phyloP scores from a whole-genome alignment of 768 basidiomycete genomes.

The Collybia mongolica region DNA sequence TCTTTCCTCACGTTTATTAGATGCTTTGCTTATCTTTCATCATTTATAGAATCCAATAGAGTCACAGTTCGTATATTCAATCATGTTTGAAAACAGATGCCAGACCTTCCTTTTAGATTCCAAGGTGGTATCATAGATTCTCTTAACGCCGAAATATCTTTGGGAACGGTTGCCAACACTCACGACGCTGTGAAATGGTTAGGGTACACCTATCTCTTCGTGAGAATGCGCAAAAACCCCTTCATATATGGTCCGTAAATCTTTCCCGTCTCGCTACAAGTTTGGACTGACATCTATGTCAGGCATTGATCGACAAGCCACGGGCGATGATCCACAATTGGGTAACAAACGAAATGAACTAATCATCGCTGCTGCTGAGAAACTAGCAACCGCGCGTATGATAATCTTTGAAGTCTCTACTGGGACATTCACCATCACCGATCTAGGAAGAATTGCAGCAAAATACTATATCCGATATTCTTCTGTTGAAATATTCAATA shows the following conservation, averaged over 20 bases:
- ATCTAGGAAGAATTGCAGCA: constrained; percentile 93
- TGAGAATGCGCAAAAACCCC: constrained; percentile 92
- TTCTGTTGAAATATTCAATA: constrained; percentile 86
- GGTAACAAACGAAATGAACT: constrained; percentile 68
- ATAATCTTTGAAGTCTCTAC: constrained; percentile 65
- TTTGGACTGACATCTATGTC: constrained; percentile 8
- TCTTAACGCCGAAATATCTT: constrained; percentile 91
- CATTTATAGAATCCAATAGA: constrained; percentile 83
- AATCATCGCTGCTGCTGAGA: constrained; percentile 61
- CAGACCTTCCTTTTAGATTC: constrained; percentile 48
- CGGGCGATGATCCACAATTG: constrained; percentile 71
- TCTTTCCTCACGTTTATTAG: constrained; percentile 10
- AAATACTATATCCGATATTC: constrained; percentile 91
- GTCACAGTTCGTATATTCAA: constrained; percentile 64
- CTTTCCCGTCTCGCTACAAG: background rate
- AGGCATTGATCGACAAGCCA: constrained; percentile 76
- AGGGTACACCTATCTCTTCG: constrained; percentile 95
- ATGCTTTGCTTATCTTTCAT: background rate
- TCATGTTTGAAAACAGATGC: constrained; percentile 1
- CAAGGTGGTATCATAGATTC: constrained; percentile 83
- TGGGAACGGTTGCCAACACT: constrained; percentile 89
- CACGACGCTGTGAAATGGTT: constrained; percentile 92
- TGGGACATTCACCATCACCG: constrained; percentile 72
- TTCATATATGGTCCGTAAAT: constrained; percentile 68
- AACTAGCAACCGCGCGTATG: constrained; percentile 75